These are phyloP conservation scores for Hygrophorus pudorinus DNA, from an alignment of 768 basidiomycete genomes.

Conservation along the genomic window DNA sequence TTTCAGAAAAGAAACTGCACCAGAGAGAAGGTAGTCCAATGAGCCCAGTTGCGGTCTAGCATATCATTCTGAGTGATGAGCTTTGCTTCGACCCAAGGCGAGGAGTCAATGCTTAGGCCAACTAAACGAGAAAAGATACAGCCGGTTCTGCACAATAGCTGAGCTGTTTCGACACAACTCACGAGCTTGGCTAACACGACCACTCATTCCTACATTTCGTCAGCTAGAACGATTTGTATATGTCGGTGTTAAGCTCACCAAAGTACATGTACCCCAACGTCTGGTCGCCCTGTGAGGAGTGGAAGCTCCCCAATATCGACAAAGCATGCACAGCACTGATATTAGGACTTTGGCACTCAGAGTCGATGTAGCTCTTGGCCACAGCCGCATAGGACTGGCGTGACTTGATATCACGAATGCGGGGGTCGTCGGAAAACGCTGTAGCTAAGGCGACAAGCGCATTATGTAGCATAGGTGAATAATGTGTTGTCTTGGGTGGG, in stretches of 20 bases:
- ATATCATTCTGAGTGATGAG: constrained; percentile 41
- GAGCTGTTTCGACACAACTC: constrained; percentile 13
- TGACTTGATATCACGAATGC: constrained; percentile 30
- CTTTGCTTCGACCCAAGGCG: constrained; percentile 42
- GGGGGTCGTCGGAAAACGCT: constrained; percentile 35
- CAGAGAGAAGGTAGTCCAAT: constrained; percentile 49
- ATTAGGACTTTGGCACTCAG: constrained; percentile 35
- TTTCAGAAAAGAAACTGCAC: constrained; percentile 15
- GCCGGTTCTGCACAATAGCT: not conserved
- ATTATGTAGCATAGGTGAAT: constrained; percentile 68
- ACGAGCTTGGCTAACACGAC: constrained; percentile 51
- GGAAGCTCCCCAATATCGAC: constrained; percentile 32
- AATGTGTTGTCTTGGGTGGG: constrained; percentile 42
- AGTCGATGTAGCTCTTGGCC: constrained; percentile 35
- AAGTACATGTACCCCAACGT: constrained; percentile 39
- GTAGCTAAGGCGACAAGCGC: constrained; percentile 39
- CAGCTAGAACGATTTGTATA: not conserved
- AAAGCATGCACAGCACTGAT: constrained; percentile 35
- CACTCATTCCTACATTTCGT: constrained; percentile 30
- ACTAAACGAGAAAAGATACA: constrained; percentile 21
- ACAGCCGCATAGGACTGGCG: constrained; percentile 31
- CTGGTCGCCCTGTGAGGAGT: constrained; percentile 37
- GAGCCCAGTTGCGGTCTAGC: constrained; percentile 50
- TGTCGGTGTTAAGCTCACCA: constrained; percentile 12
- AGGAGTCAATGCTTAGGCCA: constrained; percentile 47